Evolutionary conservation across 345 rosid species (phyloP).

Genomic region (Eucalyptus curtisii): DNA sequence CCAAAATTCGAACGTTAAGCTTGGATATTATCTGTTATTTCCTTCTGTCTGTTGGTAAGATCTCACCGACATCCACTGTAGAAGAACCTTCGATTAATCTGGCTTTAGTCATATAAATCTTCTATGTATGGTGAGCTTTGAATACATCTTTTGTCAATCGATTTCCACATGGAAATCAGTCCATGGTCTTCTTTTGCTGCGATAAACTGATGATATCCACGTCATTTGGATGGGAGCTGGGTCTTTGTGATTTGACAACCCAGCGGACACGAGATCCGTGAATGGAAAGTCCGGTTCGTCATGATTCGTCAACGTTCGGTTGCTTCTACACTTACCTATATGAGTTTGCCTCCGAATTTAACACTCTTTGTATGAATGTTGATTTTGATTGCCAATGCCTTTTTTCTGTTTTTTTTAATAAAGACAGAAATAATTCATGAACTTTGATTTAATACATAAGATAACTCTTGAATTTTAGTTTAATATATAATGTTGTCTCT

Average conservation of each 20-base stretch:
- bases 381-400: neutral
- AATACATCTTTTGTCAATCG: neutral
- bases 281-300: neutral
- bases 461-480: rapidly evolving
- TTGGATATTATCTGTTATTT: neutral
- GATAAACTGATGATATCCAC: neutral
- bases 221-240: neutral
- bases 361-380: neutral
- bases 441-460: neutral
- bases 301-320: neutral
- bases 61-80: neutral
- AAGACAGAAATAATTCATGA: too few relatives aligned
- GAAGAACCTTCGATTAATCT: neutral
- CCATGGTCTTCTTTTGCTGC: neutral
- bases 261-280: neutral
- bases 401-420: too few relatives aligned
- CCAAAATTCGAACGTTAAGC: neutral
- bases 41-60: neutral
- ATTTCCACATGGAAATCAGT: neutral
- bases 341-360: too few relatives aligned
- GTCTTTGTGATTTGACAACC: neutral
- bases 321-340: neutral
- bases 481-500: too few relatives aligned
- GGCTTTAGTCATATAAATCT: neutral
- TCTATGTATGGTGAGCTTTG: neutral